phyloP scores from a whole-genome alignment of 2,329 filamentous ascomycete species.

The Endoconidiophora polonica region DNA sequence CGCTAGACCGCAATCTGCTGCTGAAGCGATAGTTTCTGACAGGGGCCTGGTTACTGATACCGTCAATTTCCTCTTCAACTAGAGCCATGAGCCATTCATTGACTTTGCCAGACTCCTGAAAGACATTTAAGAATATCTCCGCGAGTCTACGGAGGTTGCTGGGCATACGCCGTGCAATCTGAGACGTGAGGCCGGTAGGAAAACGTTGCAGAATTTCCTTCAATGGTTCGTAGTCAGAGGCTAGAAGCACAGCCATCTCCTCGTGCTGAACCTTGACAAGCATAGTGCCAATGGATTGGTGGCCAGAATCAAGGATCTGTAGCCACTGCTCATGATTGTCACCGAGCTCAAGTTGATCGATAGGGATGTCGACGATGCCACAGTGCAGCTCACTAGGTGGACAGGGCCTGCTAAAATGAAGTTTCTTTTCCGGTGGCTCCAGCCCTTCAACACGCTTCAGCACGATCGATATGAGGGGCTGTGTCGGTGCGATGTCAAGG shows the following conservation, averaged over 20 bases:
- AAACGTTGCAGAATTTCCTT: constrained; percentile 76
- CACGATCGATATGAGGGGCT: constrained; percentile 53
- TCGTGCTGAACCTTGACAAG: constrained; percentile 70
- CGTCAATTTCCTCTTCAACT: constrained; percentile 94
- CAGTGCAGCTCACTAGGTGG: constrained; percentile 34
- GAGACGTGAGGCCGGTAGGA: constrained; percentile 63
- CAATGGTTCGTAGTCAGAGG: constrained; percentile 68
- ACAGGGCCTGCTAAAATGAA: constrained; percentile 9
- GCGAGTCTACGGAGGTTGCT: constrained; percentile 64
- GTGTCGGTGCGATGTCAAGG: constrained; percentile 49
- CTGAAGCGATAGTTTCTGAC: constrained; percentile 59
- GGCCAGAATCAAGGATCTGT: constrained; percentile 58
- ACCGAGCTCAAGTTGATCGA: constrained; percentile 61
- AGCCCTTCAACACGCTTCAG: constrained; percentile 48
- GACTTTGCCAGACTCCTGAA: constrained; percentile 73
- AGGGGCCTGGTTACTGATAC: constrained; percentile 65
- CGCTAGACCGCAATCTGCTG: constrained; percentile 52
- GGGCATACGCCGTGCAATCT: constrained; percentile 66
- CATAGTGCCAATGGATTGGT: constrained; percentile 66
- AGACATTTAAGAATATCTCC: constrained; percentile 82
- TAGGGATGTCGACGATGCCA: constrained; percentile 64
- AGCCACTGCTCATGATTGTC: constrained; percentile 81
- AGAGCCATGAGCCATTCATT: constrained; percentile 83
- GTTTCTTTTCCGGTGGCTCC: constrained; percentile 13
- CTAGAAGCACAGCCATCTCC: constrained; percentile 76